phyloP scores from a whole-genome alignment of 2,329 filamentous ascomycete genomes.

The Aspergillus bombycis region DNA sequence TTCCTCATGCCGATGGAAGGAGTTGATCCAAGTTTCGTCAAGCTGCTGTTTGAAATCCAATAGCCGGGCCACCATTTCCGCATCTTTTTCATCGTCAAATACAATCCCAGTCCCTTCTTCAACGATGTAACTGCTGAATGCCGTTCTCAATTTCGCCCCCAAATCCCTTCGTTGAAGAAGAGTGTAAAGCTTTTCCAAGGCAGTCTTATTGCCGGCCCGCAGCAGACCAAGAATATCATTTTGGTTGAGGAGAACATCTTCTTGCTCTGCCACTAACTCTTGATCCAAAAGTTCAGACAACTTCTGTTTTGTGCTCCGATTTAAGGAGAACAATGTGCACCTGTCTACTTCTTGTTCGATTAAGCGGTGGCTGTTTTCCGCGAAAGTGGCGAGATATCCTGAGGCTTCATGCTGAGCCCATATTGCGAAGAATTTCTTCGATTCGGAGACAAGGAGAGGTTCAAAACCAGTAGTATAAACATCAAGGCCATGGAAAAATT shows the following conservation, averaged over 20 bases:
- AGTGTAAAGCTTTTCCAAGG: constrained; percentile 76
- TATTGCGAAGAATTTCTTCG: constrained; percentile 67
- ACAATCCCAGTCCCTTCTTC: constrained; percentile 76
- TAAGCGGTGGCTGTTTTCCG: constrained; percentile 68
- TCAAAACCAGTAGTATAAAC: constrained; percentile 83
- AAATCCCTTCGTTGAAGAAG: constrained; percentile 74
- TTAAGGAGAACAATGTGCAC: constrained; percentile 80
- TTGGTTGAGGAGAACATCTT: constrained; percentile 66
- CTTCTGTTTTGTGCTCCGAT: constrained; percentile 78
- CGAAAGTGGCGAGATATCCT: constrained; percentile 73
- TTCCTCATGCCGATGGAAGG: constrained; percentile 76
- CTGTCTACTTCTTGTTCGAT: constrained; percentile 73
- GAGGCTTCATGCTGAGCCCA: constrained; percentile 71
- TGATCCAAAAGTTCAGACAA: constrained; percentile 74
- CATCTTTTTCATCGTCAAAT: constrained; percentile 73
- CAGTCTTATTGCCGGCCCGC: constrained; percentile 67
- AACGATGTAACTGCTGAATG: constrained; percentile 81
- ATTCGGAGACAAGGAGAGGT: constrained; percentile 68
- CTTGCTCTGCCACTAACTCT: constrained; percentile 70
- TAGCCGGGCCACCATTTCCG: constrained; percentile 84
- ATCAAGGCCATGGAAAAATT: constrained; percentile 82
- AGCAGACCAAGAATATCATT: constrained; percentile 74
- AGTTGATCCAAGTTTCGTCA: constrained; percentile 74
- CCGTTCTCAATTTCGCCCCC: constrained; percentile 67
- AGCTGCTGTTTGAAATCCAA: constrained; percentile 79